Evolutionary conservation across 2,329 filamentous ascomycete species (phyloP), one percentile per base, ranked within the genome.

Genomic region (Pseudogymnoascus sp.): DNA sequence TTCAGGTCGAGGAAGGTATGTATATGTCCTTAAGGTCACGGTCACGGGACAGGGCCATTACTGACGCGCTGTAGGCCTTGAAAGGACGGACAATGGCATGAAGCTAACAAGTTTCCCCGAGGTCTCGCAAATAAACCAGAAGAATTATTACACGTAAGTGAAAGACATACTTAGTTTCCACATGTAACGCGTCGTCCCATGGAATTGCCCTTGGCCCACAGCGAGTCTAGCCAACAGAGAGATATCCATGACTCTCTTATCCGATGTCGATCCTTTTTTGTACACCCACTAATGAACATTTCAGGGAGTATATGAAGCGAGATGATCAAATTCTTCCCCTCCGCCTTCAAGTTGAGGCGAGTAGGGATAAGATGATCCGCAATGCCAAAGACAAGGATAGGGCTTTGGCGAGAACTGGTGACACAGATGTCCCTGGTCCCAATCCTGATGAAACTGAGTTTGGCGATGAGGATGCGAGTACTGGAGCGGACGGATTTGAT

Each of bases 11-110:
- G 64, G 71, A 73, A 64, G 70, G 70, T 71, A 63, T 13, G 65
- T 24, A 62, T 26, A 29, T 54, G 15, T 50, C 58, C 21, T 61
- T 17, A 29, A 29, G 5, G 57, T 29, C 57, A 60, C 39, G 15
- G 47, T 21, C 37, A 37, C 24, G 36, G 40, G 26, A 59, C 54
- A 50, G 33, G 57, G 26, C 54, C 61, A 66, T 54, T 33, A 26
- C 36, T 41, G 63, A 29, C 36, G 47, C 31, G 57, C 50, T 41
- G 50, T 29, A 97, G 93, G 94, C 67, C 85, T 99, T 66, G 91
- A 96, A 78, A 85, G 93, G 72, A 97, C 94, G 64, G 94, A 99
- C 79, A 99, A 99, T 84, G 92, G 93, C 77, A 93, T 99, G 88
- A 94, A 92, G 72, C 84, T 94, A 72, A 90, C 92, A 57, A 95